Base-by-base conservation (phyloP, 805 yeast species). In the Spencermartinsiella europaea region DNA sequence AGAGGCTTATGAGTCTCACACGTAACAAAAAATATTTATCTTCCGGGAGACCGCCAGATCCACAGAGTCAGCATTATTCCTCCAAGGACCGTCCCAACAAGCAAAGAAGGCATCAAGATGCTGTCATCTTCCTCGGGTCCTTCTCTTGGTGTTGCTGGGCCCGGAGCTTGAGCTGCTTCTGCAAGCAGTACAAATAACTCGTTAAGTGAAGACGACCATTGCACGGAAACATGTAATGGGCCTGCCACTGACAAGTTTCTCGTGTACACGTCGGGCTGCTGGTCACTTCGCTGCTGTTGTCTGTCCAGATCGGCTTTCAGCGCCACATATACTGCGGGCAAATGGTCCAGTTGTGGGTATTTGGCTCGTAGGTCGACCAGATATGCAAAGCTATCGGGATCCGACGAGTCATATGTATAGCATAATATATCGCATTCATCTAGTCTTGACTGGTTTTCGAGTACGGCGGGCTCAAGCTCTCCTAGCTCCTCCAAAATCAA, bases 301-400 rank as follows among this genome's bases (percentile, higher is more conserved):
- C 95, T 81, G 63, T 93, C 99, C 33, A 88, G 70, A 65, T 93
- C 99, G 0, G 99, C 98, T 60, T 93, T 93, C 31, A 90, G 69
- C 0, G 96, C 99, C 1, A 90, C 97, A 59, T 83, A 86, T 0
- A 93, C 81, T 3, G 83, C 76, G 0, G 99, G 99, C 2, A 93
- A 67, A 44, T 75, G 74, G 54, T 82, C 77, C 16, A 83, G 66
- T 27, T 71, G 68, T 1, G 80, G 76, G 57, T 83, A 80, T 51
- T 70, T 73, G 25, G 74, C 69, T 12, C 89, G 68, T n/a, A 90
- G 62, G 16, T 84, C 84, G 21, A 85, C 83, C 44, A 90, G 67
- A 60, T 85, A 80, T 45, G 89, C 85, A 63, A 93, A 93, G 37
- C 95, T 86, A 46, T 91, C 95, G 0, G 99, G 97, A 60, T 93